Base-by-base conservation (phyloP, 1,284 basidiomycete species). In the Leccinum subfulvum region DNA sequence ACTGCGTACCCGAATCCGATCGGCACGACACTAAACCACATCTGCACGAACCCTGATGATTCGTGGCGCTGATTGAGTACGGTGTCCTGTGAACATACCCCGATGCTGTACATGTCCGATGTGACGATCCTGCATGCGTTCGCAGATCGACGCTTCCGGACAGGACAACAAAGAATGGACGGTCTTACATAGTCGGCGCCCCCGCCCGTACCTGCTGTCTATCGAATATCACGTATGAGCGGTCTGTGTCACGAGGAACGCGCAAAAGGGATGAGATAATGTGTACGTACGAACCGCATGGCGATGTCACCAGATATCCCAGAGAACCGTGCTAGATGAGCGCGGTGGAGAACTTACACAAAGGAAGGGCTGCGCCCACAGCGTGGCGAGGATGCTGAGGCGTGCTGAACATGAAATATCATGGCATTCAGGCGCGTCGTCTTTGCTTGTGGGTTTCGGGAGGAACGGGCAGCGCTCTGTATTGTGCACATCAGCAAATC, bases 1-100 rank as follows among this genome's bases (percentile, higher is more conserved):
- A 69, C 62, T 3, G 66, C 70, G 2, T 66, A 66, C 28, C 68
- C 68, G 35, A 69, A 72, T 1, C 68, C 70, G 1, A 69, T 58
- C 1, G 70, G 68, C 0, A 64, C 58, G n/a, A 72, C 61, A 3
- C 68, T 68, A 2, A 69, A 28, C 68, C 68, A 69, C 28, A 47
- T 59, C 52, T 67, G 64, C 7, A 69, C 44, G 51, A 72, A 69
- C 6, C 68, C 67, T 47, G 41, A 18, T 44, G 8, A 44, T 21
- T 13, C 16, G 18, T 21, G 5, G 18, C 44, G 11, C 44, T 3
- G n/a, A 21, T 47, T 26, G 57, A 44, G 26, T 56, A 33, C 30
- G 37, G 23, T 5, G 9, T 10, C 4, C 21, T 1, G 11, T 28
- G 39, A 37, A 67, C 64, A 9, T 41, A 66, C 65, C 49, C 61